These are phyloP conservation scores for Penicillium occitanis DNA, from an alignment of 2,329 filamentous ascomycete species.

Conservation along the genomic window DNA sequence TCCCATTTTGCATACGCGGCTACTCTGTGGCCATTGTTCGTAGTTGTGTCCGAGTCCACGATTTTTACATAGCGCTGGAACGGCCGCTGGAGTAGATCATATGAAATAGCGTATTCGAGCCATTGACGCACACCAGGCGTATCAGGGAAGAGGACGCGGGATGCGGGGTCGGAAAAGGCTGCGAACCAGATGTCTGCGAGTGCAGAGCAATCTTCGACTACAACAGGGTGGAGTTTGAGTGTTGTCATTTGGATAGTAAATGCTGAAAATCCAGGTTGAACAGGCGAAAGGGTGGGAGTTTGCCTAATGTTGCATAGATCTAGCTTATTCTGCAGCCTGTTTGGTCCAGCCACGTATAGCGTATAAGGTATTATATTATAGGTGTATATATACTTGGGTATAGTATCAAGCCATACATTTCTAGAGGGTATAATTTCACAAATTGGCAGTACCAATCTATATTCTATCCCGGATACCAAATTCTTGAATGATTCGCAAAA, in stretches of 20 bases:
- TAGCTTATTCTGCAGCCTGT: neutral
- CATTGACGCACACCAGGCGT: conserved; percentile 8
- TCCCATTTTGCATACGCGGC: conserved; percentile 13
- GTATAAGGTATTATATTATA: neutral
- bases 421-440: no score
- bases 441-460: no score
- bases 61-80: conserved; percentile 1
- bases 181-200: conserved; percentile 6
- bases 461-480: neutral
- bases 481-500: neutral
- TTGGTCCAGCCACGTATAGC: neutral
- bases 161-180: conserved; percentile 2
- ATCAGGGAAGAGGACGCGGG: conserved; percentile 1
- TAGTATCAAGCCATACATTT: neutral
- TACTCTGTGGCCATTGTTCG: neutral
- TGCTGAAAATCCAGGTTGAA: neutral
- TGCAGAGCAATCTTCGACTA: neutral
- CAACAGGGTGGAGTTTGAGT: neutral
- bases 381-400: neutral
- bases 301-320: neutral
- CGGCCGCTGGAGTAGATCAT: neutral
- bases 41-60: neutral
- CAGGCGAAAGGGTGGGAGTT: neutral
- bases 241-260: neutral
- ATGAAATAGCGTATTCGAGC: neutral